Evolutionary conservation across 352 stramenopile species (phyloP).

Genomic region (Pythium monospermum): DNA sequence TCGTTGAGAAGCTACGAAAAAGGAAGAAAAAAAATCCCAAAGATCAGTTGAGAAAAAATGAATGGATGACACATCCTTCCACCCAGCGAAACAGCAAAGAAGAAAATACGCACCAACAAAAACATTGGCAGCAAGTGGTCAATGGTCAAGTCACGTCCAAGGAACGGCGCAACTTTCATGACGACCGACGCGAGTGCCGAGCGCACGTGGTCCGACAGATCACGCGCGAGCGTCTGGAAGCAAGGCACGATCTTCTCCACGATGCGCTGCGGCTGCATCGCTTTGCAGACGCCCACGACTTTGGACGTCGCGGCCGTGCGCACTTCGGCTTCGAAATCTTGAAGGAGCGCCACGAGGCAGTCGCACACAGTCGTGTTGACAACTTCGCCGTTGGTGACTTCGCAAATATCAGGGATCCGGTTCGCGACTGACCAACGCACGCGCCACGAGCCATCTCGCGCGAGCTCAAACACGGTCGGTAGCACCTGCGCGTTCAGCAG

Average conservation of each 20-base stretch:
- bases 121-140: conserved; percentile 94
- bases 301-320: conserved; percentile 94
- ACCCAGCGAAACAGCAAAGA: background rate
- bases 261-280: conserved; percentile 60
- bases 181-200: conserved; percentile 93
- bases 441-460: conserved; percentile 96
- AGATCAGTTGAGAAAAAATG: conserved; percentile 10
- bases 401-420: conserved; percentile 93
- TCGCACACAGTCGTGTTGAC: conserved; percentile 73
- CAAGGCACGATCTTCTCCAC: conserved; percentile 76
- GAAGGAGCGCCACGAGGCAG: conserved; percentile 92
- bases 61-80: no score
- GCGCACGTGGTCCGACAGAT: conserved; percentile 96
- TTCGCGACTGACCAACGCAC: conserved; percentile 97
- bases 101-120: conserved; percentile 54
- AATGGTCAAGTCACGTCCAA: conserved; percentile 93
- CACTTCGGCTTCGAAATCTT: conserved; percentile 97
- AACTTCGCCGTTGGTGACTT: conserved; percentile 72
- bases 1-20: conserved; percentile 89
- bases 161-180: conserved; percentile 93
- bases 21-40: background rate
- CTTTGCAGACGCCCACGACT: conserved; percentile 52
- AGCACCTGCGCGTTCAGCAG: conserved; percentile 81
- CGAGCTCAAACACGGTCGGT: conserved; percentile 88
- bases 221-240: conserved; percentile 92